Evolutionary conservation across 352 stramenopile genomes (phyloP).

Genomic region (Phytophthora melonis): DNA sequence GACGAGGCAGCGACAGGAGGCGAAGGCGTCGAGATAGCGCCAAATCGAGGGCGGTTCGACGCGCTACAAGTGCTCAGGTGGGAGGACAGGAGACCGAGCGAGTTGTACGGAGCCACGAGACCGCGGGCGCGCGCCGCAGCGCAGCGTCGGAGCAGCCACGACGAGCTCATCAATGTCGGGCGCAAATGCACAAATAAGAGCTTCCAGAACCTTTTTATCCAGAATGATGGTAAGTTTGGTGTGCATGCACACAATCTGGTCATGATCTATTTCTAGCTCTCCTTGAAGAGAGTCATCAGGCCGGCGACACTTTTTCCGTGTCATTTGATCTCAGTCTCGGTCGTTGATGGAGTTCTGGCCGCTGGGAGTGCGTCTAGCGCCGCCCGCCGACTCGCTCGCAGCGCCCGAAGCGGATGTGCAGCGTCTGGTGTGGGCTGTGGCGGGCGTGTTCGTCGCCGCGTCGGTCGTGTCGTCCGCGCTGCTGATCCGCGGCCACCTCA

Average conservation of each 20-base stretch:
- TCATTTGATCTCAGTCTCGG: background rate
- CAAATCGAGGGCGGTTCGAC: background rate
- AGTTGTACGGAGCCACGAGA: conserved; percentile 1
- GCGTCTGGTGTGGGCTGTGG: conserved; percentile 84
- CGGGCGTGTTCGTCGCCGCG: conserved; percentile 91
- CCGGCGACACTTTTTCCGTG: no score
- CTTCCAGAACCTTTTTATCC: background rate
- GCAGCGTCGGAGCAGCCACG: conserved; percentile 31
- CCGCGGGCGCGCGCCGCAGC: conserved; percentile 7
- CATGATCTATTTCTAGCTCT: conserved; percentile 22
- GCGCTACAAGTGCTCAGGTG: conserved; percentile 8
- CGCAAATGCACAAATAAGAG: conserved; percentile 1
- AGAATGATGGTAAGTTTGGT: conserved; percentile 17
- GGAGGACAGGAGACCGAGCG: conserved; percentile 3
- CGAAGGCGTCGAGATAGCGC: no score
- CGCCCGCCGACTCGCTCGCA: conserved; percentile 32
- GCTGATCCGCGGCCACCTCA: conserved; percentile 92
- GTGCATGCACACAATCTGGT: background rate
- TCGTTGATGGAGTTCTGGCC: conserved; percentile 31
- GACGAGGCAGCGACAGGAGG: background rate
- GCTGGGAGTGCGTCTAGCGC: conserved; percentile 22
- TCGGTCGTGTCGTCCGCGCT: conserved; percentile 90
- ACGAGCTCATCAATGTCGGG: conserved; percentile 27
- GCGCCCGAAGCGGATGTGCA: conserved; percentile 70
- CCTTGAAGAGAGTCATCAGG: no score